Conservation (phyloP, 257 asterid genomes). For the Nicotiana tomentosiformis region DNA sequence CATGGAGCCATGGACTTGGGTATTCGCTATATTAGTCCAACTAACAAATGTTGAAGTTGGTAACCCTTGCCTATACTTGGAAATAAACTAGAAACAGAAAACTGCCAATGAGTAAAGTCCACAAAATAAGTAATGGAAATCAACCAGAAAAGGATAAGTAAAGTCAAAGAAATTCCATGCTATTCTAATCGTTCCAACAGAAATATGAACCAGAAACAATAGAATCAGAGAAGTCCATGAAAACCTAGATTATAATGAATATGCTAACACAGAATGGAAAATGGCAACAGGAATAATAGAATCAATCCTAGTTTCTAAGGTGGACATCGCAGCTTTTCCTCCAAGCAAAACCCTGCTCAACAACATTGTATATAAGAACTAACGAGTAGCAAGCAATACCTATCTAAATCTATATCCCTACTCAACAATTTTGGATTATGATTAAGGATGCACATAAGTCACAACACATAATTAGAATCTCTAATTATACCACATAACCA, state of each 20-base stretch:
- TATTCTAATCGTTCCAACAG: background rate
- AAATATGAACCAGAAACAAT: background rate
- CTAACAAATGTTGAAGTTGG: background rate
- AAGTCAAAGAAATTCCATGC: background rate
- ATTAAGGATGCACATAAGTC: background rate
- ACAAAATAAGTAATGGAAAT: background rate
- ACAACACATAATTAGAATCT: background rate
- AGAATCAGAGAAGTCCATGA: background rate
- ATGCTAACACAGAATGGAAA: background rate
- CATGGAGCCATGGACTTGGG: background rate
- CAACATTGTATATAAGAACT: background rate
- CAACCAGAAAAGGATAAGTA: background rate
- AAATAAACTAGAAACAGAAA: background rate
- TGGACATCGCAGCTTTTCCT: background rate
- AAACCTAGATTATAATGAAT: background rate
- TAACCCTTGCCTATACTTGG: background rate
- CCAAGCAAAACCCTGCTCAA: background rate
- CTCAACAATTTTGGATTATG: background rate
- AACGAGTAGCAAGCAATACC: background rate
- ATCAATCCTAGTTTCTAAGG: background rate
- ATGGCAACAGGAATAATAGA: background rate
- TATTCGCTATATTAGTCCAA: background rate
- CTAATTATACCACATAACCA: background rate
- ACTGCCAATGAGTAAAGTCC: background rate
- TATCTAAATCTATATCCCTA: background rate